Evolutionary conservation across 306 rosid genomes (phyloP), one percentile per base, ranked within the genome.

Genomic region (Bauhinia variegata): DNA sequence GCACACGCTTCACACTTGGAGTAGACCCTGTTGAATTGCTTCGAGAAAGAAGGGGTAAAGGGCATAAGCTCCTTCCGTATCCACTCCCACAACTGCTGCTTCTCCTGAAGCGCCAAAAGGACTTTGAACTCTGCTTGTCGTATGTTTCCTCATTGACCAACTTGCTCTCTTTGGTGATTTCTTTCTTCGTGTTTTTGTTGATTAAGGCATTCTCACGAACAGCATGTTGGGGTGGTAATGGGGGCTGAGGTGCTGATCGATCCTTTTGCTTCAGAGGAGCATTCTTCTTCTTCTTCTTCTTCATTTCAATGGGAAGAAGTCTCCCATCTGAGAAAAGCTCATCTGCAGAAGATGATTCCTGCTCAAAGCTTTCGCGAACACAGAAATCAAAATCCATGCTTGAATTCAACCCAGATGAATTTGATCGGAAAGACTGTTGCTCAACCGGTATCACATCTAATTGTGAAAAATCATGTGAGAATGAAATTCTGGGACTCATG

Each of bases 71-170:
- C 12, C 87, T 75, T 12, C 87, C 91, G 53, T 91, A 88, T 34
- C 95, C 97, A 75, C 82, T 83, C 0, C 97, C 97, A 75, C 96
- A 88, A 43, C 97, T 91, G 36, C 95, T 91, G 53, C 97, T 91
- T 65, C 97, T 76, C 78, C 83, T 88, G 68, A 91, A 91, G 13
- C 95, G 34, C 97, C 97, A 91, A 57, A 88, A 91, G 0, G 95
- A 91, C 65, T 78, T 84, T 1, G 86, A 77, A 65, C 67, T 70
- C 15, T 80, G 85, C 77, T 81, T 79, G 79, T 72, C 82, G 44
- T 79, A 87, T 7, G 69, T 84, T 13, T 83, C 88, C 56, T 62
- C 65, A 48, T 42, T 78, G 48, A 31, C 57, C 5, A 42, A 65
- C 67, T 75, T 80, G 52, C 16, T 19, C 46, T 80, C 79, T 47